phyloP scores from a whole-genome alignment of 202 grass and related monocot species.

The Setaria viridis region DNA sequence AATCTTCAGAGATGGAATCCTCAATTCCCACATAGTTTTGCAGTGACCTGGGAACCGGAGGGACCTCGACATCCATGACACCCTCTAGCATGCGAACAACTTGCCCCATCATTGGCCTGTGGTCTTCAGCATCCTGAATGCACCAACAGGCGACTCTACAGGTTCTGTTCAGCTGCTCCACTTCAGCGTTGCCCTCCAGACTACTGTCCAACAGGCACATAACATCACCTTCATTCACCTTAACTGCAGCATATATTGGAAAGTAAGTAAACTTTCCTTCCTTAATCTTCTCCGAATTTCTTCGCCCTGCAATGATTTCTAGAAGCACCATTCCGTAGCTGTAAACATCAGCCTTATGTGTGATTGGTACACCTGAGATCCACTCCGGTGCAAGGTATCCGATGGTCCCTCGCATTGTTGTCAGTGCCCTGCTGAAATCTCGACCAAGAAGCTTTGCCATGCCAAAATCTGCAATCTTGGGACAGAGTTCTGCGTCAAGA shows the following conservation, averaged over 20 bases:
- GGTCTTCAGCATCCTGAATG: conserved; percentile 51
- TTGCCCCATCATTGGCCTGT: conserved; percentile 50
- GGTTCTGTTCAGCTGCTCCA: conserved; percentile 33
- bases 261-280: conserved; percentile 47
- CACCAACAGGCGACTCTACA: conserved; percentile 64
- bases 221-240: conserved; percentile 44
- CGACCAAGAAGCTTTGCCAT: conserved; percentile 60
- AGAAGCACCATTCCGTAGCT: conserved; percentile 62
- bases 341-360: conserved; percentile 59
- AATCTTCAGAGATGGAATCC: conserved; percentile 12
- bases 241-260: conserved; percentile 42
- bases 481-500: conserved; percentile 46
- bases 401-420: conserved; percentile 59
- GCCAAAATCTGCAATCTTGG: conserved; percentile 66
- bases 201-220: conserved; percentile 42
- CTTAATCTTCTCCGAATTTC: conserved; percentile 42
- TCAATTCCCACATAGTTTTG: conserved; percentile 44
- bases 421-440: conserved; percentile 57
- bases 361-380: conserved; percentile 60
- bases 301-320: conserved; percentile 58
- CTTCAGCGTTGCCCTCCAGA: conserved; percentile 47
- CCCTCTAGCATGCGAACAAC: conserved; percentile 60
- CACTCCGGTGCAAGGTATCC: conserved; percentile 66
- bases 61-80: conserved; percentile 35
- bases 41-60: conserved; percentile 34